Evolutionary conservation across 176 grass and related monocot genomes (phyloP), one percentile per base, ranked within the genome.

Genomic region (Paspalum vaginatum): DNA sequence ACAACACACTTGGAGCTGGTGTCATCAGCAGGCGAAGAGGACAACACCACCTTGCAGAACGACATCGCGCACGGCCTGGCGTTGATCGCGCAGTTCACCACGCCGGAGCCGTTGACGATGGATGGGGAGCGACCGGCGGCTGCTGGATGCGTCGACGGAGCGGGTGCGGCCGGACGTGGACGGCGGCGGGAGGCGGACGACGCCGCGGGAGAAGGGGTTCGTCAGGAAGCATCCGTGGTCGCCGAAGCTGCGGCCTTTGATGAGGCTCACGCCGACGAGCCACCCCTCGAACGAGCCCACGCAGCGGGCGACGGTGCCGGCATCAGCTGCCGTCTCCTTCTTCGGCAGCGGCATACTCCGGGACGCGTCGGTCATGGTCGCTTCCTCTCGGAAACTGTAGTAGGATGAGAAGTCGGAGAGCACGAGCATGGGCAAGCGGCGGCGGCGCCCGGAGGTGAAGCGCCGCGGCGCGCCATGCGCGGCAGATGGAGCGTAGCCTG

Each of bases 361-460:
- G 18, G 8, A 9, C 12, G 21, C 4, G 37, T 45, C 52, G 5
- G 22, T 0, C 45, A 54, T 11, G 21, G 12, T 13, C 3, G 63
- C 78, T 39, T 53, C 63, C 0, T 44, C 16, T 54, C 53, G 17
- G 61, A 87, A 87, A 44, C 71, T 4, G n/a, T n/a, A n/a, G 54
- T 37, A 68, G 71, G 81, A 76, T 1, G 11, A 2, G 72, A 87
- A 70, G 71, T 70, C 67, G 6, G 72, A 42, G 9, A 76, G 17
- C 45, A 87, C 78, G 63, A 87, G 78, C 62, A 87, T 54, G 5
- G 85, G 85, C 12, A 81, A 72, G 5, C 62, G 84, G 84, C 47
- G 67, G 57, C 4, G 43, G 52, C 51, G 56, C 17, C 0, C 58
- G 58, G 84, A 44, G 45, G 70, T 47, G 26, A 71, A n/a, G 62